Percentiles rank a stretch among this genome's conserved stretches.
These are phyloP conservation scores for Rhizophagus clarus DNA, from an alignment of 192 early-diverging fungal genomes.

Conservation along the genomic window DNA sequence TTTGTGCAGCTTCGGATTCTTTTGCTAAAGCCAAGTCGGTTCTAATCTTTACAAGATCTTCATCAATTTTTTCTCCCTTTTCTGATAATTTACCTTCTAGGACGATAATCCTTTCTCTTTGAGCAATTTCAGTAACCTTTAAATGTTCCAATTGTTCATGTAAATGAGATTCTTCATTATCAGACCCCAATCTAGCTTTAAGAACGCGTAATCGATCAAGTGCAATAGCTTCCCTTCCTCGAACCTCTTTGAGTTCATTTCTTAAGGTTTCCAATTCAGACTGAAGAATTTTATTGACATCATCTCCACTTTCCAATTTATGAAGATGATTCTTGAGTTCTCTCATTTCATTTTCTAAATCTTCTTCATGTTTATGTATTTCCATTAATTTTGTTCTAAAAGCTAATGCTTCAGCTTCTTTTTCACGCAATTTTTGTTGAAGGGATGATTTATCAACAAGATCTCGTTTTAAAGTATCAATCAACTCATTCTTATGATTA, in stretches of 20 bases:
- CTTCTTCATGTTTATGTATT: slow-evolving; percentile 28
- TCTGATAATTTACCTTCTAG: slow-evolving; percentile 7
- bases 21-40: slow-evolving; percentile 11
- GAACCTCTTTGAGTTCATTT: slow-evolving; percentile 21
- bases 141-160: slow-evolving; percentile 28
- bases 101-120: background rate
- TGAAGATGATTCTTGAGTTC: slow-evolving; percentile 5
- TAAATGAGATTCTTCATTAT: slow-evolving; percentile 17
- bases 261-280: slow-evolving; percentile 19
- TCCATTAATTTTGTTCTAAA: slow-evolving; percentile 27
- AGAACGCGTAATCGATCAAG: slow-evolving; percentile 14
- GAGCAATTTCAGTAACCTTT: background rate
- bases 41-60: slow-evolving; percentile 12
- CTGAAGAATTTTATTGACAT: slow-evolving; percentile 15
- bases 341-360: slow-evolving; percentile 22
- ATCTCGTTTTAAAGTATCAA: slow-evolving; percentile 29
- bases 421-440: slow-evolving; percentile 24
- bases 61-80: slow-evolving; percentile 11
- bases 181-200: slow-evolving; percentile 4
- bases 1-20: slow-evolving; percentile 8
- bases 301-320: slow-evolving; percentile 10
- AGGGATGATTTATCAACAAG: slow-evolving; percentile 20
- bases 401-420: slow-evolving; percentile 20
- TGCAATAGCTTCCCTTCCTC: background rate
- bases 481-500: slow-evolving; percentile 28